Percentiles rank a stretch among this genome's conserved stretches.
phyloP scores from a whole-genome alignment of 23 red algal species.

The Gracilaria domingensis region DNA sequence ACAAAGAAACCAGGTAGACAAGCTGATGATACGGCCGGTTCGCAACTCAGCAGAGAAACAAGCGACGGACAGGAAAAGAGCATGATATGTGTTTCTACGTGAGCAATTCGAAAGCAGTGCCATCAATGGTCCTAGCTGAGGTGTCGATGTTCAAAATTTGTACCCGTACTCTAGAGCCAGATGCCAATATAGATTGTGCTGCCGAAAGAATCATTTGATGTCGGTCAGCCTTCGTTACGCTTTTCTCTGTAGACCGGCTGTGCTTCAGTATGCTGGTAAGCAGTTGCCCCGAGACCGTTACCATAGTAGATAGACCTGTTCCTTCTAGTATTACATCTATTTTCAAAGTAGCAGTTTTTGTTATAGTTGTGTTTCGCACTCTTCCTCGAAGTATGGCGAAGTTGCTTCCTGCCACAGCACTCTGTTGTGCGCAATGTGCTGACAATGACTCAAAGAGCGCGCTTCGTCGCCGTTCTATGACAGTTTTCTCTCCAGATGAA shows the following conservation, averaged over 20 bases:
- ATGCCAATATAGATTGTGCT: background rate
- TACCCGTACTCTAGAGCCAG: background rate
- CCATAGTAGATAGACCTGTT: slow-evolving; percentile 53
- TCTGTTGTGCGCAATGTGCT: slow-evolving; percentile 48
- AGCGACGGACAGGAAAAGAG: background rate
- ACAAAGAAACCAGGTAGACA: background rate
- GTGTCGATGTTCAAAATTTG: slow-evolving; percentile 16
- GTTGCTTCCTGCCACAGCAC: slow-evolving; percentile 22
- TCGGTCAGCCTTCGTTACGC: background rate
- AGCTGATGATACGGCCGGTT: background rate
- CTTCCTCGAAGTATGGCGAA: slow-evolving; percentile 14
- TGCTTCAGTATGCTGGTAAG: slow-evolving; percentile 24
- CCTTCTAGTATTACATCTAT: slow-evolving; percentile 45
- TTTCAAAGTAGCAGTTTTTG: slow-evolving; percentile 18
- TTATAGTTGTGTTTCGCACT: slow-evolving; percentile 43
- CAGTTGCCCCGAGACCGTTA: slow-evolving; percentile 4
- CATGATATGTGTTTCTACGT: background rate
- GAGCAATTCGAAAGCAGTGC: background rate
- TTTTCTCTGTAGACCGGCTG: background rate
- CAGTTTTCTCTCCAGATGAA: slow-evolving; percentile 32
- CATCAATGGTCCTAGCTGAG: background rate
- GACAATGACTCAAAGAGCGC: slow-evolving; percentile 76
- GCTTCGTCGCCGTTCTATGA: slow-evolving; percentile 31
- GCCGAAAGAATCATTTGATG: background rate
- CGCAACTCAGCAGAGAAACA: background rate